phyloP scores from a whole-genome alignment of 805 yeast species.

The Ogataea wickerhamii region DNA sequence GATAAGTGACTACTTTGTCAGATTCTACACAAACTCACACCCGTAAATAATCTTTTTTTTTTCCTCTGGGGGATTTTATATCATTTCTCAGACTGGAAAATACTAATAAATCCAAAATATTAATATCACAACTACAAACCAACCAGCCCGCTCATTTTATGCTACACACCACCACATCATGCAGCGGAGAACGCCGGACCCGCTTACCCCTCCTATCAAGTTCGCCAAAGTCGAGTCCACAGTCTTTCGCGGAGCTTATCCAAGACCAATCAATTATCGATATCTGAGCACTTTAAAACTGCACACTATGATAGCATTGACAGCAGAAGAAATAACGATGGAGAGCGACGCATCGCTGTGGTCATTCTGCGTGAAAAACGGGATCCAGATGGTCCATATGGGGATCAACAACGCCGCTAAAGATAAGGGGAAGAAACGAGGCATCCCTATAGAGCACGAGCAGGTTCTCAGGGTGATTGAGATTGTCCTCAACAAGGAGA shows the following conservation, averaged over 20 bases:
- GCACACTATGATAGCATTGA: slow-evolving; percentile 70
- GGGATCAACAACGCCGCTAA: slow-evolving; percentile 55
- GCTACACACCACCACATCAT: no score
- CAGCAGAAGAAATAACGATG: slow-evolving; percentile 66
- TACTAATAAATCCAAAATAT: no score
- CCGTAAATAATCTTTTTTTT: no score
- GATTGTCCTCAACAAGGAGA: slow-evolving; percentile 52
- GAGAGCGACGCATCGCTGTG: slow-evolving; percentile 49
- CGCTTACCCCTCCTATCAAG: slow-evolving; percentile 68
- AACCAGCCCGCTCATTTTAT: no score
- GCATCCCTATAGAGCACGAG: slow-evolving; percentile 72
- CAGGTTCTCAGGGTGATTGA: slow-evolving; percentile 60
- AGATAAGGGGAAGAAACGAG: slow-evolving; percentile 78
- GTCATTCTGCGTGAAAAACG: slow-evolving; percentile 49
- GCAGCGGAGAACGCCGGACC: slow-evolving; percentile 16
- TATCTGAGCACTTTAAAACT: slow-evolving; percentile 64
- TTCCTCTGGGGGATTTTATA: no score
- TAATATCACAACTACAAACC: no score
- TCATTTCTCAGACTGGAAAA: no score
- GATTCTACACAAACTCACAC: no score
- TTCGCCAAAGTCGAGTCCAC: slow-evolving; percentile 68
- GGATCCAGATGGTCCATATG: slow-evolving; percentile 65
- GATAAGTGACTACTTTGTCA: no score
- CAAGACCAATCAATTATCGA: slow-evolving; percentile 67
- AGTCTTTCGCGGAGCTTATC: slow-evolving; percentile 83